Evolutionary conservation across 78 protist species (phyloP), one percentile per base, ranked within the genome.

Genomic region (Speleostelium caveatum): DNA sequence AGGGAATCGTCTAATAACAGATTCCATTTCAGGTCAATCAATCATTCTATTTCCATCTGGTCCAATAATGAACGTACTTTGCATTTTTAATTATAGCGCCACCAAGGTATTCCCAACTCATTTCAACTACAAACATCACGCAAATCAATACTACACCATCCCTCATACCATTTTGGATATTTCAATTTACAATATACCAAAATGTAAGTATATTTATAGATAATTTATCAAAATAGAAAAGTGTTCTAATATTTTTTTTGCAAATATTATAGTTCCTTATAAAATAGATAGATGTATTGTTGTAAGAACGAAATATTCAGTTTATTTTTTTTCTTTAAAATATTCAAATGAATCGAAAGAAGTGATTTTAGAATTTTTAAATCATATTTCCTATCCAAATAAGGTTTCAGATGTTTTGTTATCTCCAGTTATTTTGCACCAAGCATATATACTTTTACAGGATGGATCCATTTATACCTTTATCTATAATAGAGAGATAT

Each of bases 281-380:
- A n/a, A n/a, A n/a, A n/a, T n/a, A n/a, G n/a, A n/a, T n/a, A 72
- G 51, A 72, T 41, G 45, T 24, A 72, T 72, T 32, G 22, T 14
- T 72, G 14, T 72, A 7, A 74, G 38, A 58, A 74, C 83, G 6
- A 38, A 30, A 58, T 74, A 74, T 74, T 74, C 83, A 58, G 33
- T 53, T 58, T 58, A 74, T 58, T 74, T 38, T 74, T 74, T 74
- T 14, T 58, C 53, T 74, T 7, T 62, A 32, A 62, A 19, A 30
- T n/a, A 71, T 2, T 28, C 10, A 19, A 56, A 19, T 3, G 7
- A 3, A 56, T 19, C 8, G n/a, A 68, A 32, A 12, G 24, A 45
- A 53, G 53, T 26, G 10, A 19, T 53, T 19, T 73, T 53, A 41
- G 42, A 58, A 32, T 74, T 26, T 58, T 4, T 74, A 74, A 74